These are phyloP conservation scores for Phytopythium ostracodes DNA, from an alignment of 352 stramenopile genomes.

Conservation along the genomic window DNA sequence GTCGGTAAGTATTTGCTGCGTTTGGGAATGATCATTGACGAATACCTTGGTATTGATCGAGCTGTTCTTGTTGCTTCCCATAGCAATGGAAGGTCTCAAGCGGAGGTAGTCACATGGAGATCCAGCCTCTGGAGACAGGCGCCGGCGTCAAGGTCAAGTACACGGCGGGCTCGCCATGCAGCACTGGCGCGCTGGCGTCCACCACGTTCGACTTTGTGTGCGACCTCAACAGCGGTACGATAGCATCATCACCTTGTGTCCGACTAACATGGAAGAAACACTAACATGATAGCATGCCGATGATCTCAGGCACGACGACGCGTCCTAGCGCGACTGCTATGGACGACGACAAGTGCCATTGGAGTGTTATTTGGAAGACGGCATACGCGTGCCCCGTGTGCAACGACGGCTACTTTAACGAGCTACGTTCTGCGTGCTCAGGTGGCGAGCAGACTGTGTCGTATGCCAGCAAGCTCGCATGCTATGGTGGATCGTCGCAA, in stretches of 20 bases:
- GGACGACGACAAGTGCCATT: conserved; percentile 49
- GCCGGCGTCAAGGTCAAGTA: conserved; percentile 56
- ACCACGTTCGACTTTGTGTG: conserved; percentile 69
- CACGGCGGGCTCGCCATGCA: conserved; percentile 45
- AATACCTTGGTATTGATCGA: conserved; percentile 1
- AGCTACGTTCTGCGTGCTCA: conserved; percentile 58
- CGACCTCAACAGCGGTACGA: conserved; percentile 55
- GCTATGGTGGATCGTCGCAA: conserved; percentile 47
- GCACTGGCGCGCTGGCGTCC: conserved; percentile 36
- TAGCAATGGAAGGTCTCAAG: conserved; percentile 72
- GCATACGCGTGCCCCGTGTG: conserved; percentile 68
- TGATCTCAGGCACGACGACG: conserved; percentile 37
- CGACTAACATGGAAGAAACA: not conserved
- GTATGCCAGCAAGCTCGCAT: conserved; percentile 49
- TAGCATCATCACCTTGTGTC: not conserved
- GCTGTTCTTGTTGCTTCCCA: conserved; percentile 8
- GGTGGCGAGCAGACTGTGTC: conserved; percentile 54
- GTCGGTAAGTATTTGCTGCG: conserved; percentile 27
- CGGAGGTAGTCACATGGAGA: conserved; percentile 58
- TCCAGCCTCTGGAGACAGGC: conserved; percentile 49
- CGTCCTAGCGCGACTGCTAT: conserved; percentile 23
- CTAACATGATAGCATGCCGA: not conserved
- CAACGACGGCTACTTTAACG: conserved; percentile 52
- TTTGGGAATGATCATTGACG: not conserved
- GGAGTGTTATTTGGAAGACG: conserved; percentile 62